A percentile compares a stretch with the other conserved stretches of the same genome.
These are phyloP conservation scores for Ascochyta pisi DNA, from an alignment of 2,329 filamentous ascomycete species.

Conservation along the genomic window DNA sequence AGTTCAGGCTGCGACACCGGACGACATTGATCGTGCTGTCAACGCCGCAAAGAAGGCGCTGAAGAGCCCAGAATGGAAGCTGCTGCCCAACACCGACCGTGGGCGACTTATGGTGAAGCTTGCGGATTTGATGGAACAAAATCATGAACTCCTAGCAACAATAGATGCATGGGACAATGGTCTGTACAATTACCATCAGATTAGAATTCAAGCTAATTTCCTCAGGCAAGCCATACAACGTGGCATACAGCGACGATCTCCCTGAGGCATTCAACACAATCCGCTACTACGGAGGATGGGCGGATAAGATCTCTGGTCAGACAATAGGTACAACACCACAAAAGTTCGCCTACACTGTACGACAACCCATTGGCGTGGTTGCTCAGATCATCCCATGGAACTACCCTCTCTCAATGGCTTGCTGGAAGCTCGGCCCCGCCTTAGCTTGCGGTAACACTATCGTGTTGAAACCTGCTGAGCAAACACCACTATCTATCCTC, in stretches of 20 bases:
- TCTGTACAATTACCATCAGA: too few species aligned
- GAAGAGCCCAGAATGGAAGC: constrained; percentile 31
- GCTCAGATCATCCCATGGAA: constrained; percentile 51
- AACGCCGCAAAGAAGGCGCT: constrained; percentile 40
- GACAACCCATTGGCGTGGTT: constrained; percentile 64
- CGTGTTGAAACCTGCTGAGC: constrained; percentile 62
- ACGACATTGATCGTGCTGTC: constrained; percentile 47
- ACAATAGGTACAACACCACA: constrained; percentile 70
- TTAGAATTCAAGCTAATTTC: too few species aligned
- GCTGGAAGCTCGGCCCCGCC: constrained; percentile 63
- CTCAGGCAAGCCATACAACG: too few species aligned
- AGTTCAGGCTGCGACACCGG: constrained; percentile 40
- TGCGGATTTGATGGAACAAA: constrained; percentile 37
- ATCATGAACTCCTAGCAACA: constrained; percentile 10
- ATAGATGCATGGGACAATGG: background rate
- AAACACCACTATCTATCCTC: constrained; percentile 57
- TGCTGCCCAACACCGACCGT: constrained; percentile 22
- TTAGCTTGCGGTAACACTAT: constrained; percentile 62
- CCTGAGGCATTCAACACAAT: constrained; percentile 62
- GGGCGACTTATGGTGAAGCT: constrained; percentile 33
- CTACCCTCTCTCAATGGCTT: constrained; percentile 50
- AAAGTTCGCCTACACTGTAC: constrained; percentile 77
- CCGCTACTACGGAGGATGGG: constrained; percentile 77
- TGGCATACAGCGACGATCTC: constrained; percentile 66
- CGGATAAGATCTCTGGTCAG: constrained; percentile 77